Evolutionary conservation across 345 rosid genomes (phyloP).

Genomic region (Dovyalis caffra): DNA sequence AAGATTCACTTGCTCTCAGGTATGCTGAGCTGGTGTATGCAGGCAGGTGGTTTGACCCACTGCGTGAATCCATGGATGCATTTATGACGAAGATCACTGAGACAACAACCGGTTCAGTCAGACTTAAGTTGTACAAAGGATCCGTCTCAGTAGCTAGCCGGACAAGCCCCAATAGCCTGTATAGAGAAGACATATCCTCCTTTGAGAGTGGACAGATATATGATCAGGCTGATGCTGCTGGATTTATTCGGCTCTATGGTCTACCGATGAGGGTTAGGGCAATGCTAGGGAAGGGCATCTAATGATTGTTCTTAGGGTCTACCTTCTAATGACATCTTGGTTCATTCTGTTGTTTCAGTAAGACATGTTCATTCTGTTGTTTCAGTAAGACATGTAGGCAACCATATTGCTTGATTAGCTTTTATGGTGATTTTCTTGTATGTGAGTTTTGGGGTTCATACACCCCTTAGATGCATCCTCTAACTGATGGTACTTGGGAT

Average conservation of each 20-base stretch:
- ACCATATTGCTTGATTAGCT: not conserved
- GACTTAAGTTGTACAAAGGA: constrained; percentile 79
- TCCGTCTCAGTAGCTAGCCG: constrained; percentile 62
- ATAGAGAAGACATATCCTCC: constrained; percentile 85
- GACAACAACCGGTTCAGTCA: constrained; percentile 72
- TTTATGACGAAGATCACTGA: constrained; percentile 80
- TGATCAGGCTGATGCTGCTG: constrained; percentile 92
- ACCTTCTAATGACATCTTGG: not conserved
- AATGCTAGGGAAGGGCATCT: constrained; percentile 65
- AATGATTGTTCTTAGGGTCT: constrained; percentile 4
- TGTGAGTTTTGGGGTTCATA: not conserved
- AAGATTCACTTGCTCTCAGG: constrained; percentile 73
- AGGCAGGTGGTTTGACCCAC: constrained; percentile 93
- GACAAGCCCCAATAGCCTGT: constrained; percentile 67
- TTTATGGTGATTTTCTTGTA: not conserved
- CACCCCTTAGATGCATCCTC: not conserved
- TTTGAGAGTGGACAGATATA: constrained; percentile 81
- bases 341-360: not conserved
- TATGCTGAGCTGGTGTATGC: constrained; percentile 93
- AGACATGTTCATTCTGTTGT: not conserved
- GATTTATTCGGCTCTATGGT: constrained; percentile 73
- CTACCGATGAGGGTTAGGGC: constrained; percentile 86
- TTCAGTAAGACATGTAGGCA: not conserved
- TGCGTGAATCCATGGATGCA: constrained; percentile 76
- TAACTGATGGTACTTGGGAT: not conserved